Percentiles rank a stretch among this genome's conserved stretches.
Evolutionary conservation across 805 yeast species (phyloP).

Genomic region (Saturnispora hagleri): DNA sequence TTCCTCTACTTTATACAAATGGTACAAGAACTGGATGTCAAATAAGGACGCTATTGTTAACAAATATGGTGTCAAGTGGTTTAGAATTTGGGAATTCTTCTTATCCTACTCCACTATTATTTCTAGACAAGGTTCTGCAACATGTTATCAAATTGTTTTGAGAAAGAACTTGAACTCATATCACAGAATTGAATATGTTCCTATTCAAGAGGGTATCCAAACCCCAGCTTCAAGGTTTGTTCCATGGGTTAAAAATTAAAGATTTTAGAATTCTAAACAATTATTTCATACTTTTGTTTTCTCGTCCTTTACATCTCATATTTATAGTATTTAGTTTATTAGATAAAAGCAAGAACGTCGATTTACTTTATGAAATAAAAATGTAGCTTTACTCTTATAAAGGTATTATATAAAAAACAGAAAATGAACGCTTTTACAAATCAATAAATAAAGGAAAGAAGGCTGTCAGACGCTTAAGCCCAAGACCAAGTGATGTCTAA

Average conservation of each 20-base stretch:
- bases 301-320: background rate
- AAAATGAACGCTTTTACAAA: background rate
- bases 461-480: conserved; percentile 10
- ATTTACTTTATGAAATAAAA: background rate
- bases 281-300: background rate
- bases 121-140: conserved; percentile 89
- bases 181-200: conserved; percentile 75
- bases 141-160: conserved; percentile 83
- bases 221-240: conserved; percentile 47
- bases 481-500: conserved; percentile 40
- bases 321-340: background rate
- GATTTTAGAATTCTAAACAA: background rate
- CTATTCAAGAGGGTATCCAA: conserved; percentile 65
- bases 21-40: conserved; percentile 92
- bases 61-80: conserved; percentile 87
- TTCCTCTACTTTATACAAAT: conserved; percentile 84
- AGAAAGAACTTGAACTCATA: conserved; percentile 82
- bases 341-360: background rate
- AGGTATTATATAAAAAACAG: background rate
- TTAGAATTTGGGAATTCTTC: conserved; percentile 88
- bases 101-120: conserved; percentile 74
- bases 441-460: background rate
- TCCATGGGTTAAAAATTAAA: conserved; percentile 41
- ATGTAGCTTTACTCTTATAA: background rate
- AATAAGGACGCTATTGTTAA: conserved; percentile 66